Evolutionary conservation across 805 yeast species (phyloP).

Genomic region (Nakazawaea populi): DNA sequence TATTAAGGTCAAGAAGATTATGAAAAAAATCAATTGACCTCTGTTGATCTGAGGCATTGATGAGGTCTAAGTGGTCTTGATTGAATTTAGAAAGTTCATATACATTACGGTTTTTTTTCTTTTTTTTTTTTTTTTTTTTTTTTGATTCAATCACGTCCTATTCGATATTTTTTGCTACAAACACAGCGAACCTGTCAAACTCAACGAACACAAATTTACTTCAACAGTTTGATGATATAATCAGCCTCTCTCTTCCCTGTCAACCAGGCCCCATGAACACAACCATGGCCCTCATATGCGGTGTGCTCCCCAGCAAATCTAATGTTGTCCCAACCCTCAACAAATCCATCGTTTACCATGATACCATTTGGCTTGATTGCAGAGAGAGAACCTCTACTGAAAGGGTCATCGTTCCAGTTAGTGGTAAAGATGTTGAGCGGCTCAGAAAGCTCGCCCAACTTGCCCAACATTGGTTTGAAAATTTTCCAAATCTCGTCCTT

Average conservation of each 20-base stretch:
- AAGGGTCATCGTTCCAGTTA: conserved; percentile 49
- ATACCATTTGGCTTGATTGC: conserved; percentile 35
- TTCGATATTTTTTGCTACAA: no score
- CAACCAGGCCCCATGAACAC: conserved; percentile 54
- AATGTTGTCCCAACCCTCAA: conserved; percentile 31
- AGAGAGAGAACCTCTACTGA: conserved; percentile 42
- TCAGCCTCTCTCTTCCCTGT: conserved; percentile 45
- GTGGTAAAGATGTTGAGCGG: conserved; percentile 26
- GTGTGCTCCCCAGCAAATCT: conserved; percentile 58
- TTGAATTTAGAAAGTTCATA: no score
- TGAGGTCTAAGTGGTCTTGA: not conserved
- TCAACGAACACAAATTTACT: not conserved
- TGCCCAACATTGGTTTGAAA: conserved; percentile 34
- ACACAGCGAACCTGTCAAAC: no score
- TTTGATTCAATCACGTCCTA: not conserved
- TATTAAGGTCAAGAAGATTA: conserved; percentile 32
- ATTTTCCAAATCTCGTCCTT: conserved; percentile 36
- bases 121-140: not conserved
- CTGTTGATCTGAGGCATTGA: conserved; percentile 9
- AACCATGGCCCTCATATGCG: conserved; percentile 45
- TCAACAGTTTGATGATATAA: conserved; percentile 12
- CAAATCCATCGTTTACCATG: conserved; percentile 24
- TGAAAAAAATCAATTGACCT: conserved; percentile 20
- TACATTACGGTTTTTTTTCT: no score
- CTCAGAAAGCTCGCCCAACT: conserved; percentile 19